Percentiles rank a stretch among this genome's conserved stretches.
Conservation (phyloP, 257 asterid species). For the Solanum medicagineum region DNA sequence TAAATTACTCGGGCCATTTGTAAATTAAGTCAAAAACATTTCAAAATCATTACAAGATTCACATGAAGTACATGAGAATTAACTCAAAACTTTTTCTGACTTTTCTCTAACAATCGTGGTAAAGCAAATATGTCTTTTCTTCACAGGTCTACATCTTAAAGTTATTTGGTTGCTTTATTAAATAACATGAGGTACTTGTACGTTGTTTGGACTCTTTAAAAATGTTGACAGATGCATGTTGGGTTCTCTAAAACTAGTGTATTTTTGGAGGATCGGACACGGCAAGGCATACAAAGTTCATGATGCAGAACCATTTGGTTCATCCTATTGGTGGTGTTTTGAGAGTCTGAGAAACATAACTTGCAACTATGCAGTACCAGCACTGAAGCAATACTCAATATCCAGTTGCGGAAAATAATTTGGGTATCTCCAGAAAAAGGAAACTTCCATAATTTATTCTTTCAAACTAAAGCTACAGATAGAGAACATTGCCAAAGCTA, state of each 20-base stretch:
- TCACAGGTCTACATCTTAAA: neutral
- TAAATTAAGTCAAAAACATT: neutral
- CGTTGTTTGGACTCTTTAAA: neutral
- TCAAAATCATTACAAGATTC: neutral
- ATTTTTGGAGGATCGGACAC: neutral
- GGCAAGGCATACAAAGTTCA: neutral
- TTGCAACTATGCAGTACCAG: neutral
- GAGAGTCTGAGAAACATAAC: neutral
- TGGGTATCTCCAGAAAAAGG: neutral
- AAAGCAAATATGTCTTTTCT: neutral
- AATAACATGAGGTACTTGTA: neutral
- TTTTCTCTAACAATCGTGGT: neutral
- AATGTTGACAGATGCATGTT: neutral
- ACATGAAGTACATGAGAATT: neutral
- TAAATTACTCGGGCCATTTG: neutral
- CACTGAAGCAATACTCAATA: neutral
- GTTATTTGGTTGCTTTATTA: neutral
- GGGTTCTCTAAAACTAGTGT: neutral
- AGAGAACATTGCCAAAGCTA: neutral
- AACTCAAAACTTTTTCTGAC: neutral
- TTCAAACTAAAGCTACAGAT: neutral
- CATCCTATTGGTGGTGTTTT: neutral
- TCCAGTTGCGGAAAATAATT: neutral
- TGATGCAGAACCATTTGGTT: too few species aligned
- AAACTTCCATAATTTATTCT: neutral